These are phyloP conservation scores for Funneliformis caledonium DNA, from an alignment of 371 early-diverging fungal genomes.

Conservation along the genomic window DNA sequence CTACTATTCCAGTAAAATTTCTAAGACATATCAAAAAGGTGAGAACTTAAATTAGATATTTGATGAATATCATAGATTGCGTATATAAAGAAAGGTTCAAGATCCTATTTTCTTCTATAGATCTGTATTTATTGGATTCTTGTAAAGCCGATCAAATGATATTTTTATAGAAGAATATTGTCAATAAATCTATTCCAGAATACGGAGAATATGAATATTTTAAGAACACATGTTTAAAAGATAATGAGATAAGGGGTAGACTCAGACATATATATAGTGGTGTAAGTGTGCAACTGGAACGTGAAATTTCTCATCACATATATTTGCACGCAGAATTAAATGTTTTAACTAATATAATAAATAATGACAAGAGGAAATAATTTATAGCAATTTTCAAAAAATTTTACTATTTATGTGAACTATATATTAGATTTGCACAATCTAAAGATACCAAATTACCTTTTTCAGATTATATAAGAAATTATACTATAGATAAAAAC, in stretches of 20 bases:
- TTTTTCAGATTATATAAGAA: too few species aligned
- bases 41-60: neutral
- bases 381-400: too few species aligned
- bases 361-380: too few species aligned
- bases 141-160: neutral
- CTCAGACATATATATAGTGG: neutral
- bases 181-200: neutral
- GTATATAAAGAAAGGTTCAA: neutral
- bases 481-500: too few species aligned
- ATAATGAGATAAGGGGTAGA: neutral
- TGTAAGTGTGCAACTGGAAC: neutral
- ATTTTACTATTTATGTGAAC: too few species aligned
- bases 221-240: neutral
- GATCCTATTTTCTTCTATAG: neutral
- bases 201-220: neutral
- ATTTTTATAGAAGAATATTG: neutral
- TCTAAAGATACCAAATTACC: too few species aligned
- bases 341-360: too few species aligned
- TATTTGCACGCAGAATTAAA: too few species aligned
- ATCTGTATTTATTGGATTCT: neutral
- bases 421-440: too few species aligned
- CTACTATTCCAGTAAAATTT: neutral
- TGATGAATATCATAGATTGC: neutral
- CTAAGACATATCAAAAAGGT: neutral
- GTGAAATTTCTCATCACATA: neutral